Conservation (phyloP, 2,329 filamentous ascomycete genomes). For the Lachnellula hyalina region DNA sequence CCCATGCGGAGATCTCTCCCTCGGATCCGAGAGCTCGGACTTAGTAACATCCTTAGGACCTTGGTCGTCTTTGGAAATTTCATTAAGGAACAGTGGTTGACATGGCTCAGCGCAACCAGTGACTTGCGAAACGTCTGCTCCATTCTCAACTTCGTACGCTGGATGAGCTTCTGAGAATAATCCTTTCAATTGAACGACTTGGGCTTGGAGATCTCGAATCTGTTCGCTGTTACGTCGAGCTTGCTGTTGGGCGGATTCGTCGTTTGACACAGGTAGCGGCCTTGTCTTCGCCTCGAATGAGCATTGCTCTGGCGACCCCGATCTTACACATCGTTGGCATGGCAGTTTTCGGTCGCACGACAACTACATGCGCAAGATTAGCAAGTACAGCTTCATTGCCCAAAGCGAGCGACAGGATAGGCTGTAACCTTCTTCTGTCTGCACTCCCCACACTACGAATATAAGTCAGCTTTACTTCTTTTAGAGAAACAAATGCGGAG, state of each 20-base stretch:
- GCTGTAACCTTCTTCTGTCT: constrained; percentile 20
- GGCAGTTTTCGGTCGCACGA: constrained; percentile 8
- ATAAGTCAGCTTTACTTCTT: too few relatives aligned
- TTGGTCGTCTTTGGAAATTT: not conserved
- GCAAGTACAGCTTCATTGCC: not conserved
- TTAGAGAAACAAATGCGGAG: too few relatives aligned
- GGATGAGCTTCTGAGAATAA: not conserved
- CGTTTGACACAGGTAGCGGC: not conserved
- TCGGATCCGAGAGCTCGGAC: constrained; percentile 13
- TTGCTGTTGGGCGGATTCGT: not conserved
- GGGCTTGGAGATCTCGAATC: constrained; percentile 12
- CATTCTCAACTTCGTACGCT: not conserved
- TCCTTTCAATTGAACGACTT: constrained; percentile 11
- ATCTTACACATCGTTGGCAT: constrained; percentile 9
- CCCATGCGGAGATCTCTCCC: constrained; percentile 11
- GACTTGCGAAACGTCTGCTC: too few relatives aligned
- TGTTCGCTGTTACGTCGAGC: constrained; percentile 1
- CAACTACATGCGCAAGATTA: not conserved
- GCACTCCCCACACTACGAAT: constrained; percentile 3
- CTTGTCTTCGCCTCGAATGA: constrained; percentile 3
- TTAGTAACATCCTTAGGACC: not conserved
- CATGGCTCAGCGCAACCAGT: not conserved
- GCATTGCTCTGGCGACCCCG: constrained; percentile 6
- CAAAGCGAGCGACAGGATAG: not conserved
- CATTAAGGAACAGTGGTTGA: not conserved